These are phyloP conservation scores for Colletotrichum lupini DNA, from an alignment of 2,329 filamentous ascomycete species.

Conservation along the genomic window DNA sequence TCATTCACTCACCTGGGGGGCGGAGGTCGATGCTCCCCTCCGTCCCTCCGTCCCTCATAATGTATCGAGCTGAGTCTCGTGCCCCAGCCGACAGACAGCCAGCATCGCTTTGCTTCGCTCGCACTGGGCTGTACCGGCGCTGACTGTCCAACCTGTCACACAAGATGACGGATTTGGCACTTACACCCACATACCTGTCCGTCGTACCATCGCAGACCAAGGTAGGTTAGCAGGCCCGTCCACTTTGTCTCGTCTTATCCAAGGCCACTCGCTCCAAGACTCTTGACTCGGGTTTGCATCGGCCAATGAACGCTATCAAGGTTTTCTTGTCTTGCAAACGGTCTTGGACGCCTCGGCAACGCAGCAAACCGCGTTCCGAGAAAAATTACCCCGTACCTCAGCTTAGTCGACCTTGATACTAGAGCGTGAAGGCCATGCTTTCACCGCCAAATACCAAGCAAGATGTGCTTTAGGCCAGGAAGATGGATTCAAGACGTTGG, in stretches of 20 bases:
- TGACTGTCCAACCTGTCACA: neutral
- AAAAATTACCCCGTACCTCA: neutral
- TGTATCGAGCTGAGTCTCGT: neutral
- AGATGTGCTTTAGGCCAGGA: neutral
- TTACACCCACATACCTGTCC: neutral
- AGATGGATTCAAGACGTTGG: neutral
- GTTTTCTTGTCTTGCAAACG: neutral
- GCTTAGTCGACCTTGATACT: too few relatives aligned
- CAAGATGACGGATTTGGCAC: neutral
- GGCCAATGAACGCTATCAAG: neutral
- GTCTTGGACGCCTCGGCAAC: neutral
- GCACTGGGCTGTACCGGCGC: neutral
- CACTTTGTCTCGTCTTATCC: neutral
- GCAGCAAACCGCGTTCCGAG: neutral
- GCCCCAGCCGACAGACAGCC: neutral
- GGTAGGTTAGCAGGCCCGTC: neutral
- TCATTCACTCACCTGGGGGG: too few relatives aligned
- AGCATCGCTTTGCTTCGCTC: neutral
- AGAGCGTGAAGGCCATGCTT: too few relatives aligned
- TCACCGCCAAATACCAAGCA: too few relatives aligned
- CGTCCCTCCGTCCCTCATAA: too few relatives aligned
- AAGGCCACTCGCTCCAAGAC: neutral
- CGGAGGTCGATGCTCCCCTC: neutral
- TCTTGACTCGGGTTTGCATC: constrained; percentile 5
- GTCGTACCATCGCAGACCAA: neutral